A percentile compares a stretch with the other conserved stretches of the same genome.
phyloP scores from a whole-genome alignment of 2,329 filamentous ascomycete genomes.

The Fusarium sp. region DNA sequence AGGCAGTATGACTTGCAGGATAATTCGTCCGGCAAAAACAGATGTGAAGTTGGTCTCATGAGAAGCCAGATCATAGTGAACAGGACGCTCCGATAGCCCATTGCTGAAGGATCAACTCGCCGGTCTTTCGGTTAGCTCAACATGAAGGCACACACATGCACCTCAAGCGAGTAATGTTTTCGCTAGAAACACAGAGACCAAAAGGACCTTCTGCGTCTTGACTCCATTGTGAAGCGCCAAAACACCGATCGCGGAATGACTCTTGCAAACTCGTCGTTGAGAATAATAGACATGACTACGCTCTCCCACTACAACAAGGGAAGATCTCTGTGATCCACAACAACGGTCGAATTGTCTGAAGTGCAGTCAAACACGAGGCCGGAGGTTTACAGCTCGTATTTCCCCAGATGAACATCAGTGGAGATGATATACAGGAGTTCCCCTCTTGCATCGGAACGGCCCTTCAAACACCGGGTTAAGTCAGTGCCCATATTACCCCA shows the following conservation, averaged over 20 bases:
- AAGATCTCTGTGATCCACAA: not conserved
- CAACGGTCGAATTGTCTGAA: not conserved
- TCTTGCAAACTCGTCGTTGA: not conserved
- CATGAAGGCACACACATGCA: not conserved
- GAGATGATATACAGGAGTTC: slow-evolving; percentile 31
- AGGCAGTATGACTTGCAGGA: not conserved
- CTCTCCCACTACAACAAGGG: not conserved
- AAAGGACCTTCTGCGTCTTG: not conserved
- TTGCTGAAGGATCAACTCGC: not conserved
- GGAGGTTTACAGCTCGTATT: slow-evolving; percentile 5
- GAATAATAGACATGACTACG: not conserved
- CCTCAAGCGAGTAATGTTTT: not conserved
- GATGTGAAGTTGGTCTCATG: not conserved
- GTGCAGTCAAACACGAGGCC: not conserved
- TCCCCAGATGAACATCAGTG: slow-evolving; percentile 34
- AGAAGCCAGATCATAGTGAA: not conserved
- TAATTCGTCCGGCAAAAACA: not conserved
- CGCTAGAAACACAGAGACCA: not conserved
- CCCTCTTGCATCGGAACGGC: slow-evolving; percentile 26
- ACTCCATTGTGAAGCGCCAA: not conserved
- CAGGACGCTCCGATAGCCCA: not conserved
- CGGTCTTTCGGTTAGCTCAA: not conserved
- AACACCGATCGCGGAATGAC: not conserved
- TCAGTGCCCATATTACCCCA: slow-evolving; percentile 11
- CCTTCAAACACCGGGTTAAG: slow-evolving; percentile 27